phyloP scores from a whole-genome alignment of 75 land plant genomes.

The Pinus tabuliformis region DNA sequence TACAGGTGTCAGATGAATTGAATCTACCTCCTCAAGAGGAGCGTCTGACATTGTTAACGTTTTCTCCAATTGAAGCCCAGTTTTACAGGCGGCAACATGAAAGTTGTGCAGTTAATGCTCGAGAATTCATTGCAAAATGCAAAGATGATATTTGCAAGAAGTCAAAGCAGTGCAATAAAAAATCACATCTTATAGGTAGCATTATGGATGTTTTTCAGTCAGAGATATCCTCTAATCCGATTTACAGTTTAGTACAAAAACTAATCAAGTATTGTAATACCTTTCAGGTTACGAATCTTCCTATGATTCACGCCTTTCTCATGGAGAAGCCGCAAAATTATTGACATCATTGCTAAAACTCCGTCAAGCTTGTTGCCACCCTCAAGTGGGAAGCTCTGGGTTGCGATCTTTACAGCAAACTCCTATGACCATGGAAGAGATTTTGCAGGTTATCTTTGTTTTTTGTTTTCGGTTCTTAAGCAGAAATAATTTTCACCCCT shows the following conservation, averaged over 20 bases:
- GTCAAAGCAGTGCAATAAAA: slow-evolving; percentile 6
- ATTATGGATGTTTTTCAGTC: neutral
- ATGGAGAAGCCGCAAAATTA: slow-evolving; percentile 77
- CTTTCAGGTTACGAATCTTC: slow-evolving; percentile 27
- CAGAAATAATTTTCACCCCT: neutral
- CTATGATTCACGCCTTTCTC: slow-evolving; percentile 45
- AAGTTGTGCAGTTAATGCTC: slow-evolving; percentile 70
- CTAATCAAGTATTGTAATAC: neutral
- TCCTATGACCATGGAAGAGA: slow-evolving; percentile 98
- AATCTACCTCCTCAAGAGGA: slow-evolving; percentile 94
- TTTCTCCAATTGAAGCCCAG: slow-evolving; percentile 93
- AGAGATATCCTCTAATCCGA: neutral
- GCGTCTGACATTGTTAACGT: slow-evolving; percentile 70
- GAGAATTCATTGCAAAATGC: slow-evolving; percentile 62
- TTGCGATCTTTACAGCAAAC: slow-evolving; percentile 81
- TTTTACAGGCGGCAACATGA: slow-evolving; percentile 96
- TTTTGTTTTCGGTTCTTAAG: neutral
- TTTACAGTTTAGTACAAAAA: neutral
- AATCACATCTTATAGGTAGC: neutral
- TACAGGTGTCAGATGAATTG: slow-evolving; percentile 77
- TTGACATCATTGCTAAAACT: slow-evolving; percentile 79
- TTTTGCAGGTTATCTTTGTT: slow-evolving; percentile 53
- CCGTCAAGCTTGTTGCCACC: slow-evolving; percentile 99
- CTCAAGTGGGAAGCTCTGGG: slow-evolving; percentile 99
- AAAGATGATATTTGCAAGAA: slow-evolving; percentile 33